A percentile compares a stretch with the other conserved stretches of the same genome.
Evolutionary conservation across 495 filamentous ascomycete species (phyloP).

Genomic region (Aspergillus incahuasiensis): DNA sequence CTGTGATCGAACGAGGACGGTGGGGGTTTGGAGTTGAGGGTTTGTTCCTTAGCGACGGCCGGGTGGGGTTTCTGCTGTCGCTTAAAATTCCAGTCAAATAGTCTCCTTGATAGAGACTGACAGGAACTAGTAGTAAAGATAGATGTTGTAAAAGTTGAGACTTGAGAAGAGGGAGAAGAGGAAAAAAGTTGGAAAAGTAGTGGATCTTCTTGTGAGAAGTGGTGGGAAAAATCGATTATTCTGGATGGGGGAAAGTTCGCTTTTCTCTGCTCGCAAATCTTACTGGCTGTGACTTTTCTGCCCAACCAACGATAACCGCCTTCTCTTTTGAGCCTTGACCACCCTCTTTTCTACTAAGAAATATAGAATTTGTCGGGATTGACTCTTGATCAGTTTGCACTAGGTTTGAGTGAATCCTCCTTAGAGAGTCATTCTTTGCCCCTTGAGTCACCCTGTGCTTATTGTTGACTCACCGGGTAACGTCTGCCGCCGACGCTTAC

Average conservation of each 20-base stretch:
- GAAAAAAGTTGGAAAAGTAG: slow-evolving; percentile 19
- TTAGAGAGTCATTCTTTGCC: neutral
- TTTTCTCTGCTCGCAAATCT: slow-evolving; percentile 33
- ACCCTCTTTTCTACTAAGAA: neutral
- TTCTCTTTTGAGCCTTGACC: slow-evolving; percentile 6
- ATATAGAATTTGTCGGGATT: neutral
- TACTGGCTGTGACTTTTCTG: slow-evolving; percentile 19
- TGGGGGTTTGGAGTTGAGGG: slow-evolving; percentile 35
- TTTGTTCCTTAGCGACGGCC: slow-evolving; percentile 34
- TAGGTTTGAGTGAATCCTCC: neutral
- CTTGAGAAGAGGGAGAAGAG: slow-evolving; percentile 16
- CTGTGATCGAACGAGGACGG: slow-evolving; percentile 50
- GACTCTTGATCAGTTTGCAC: neutral
- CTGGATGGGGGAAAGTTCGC: slow-evolving; percentile 11
- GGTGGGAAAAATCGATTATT: slow-evolving; percentile 29
- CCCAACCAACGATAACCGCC: slow-evolving; percentile 19
- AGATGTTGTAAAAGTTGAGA: slow-evolving; percentile 24
- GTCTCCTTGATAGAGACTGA: slow-evolving; percentile 23
- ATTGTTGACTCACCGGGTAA: neutral
- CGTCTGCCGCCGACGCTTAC: neutral
- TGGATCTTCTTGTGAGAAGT: slow-evolving; percentile 25
- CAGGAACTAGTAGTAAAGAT: slow-evolving; percentile 24
- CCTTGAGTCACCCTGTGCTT: neutral
- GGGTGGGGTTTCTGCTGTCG: slow-evolving; percentile 22
- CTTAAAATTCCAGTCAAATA: slow-evolving; percentile 36